These are phyloP conservation scores for Rhodotorula paludigena DNA, from an alignment of 768 basidiomycete genomes.

Conservation along the genomic window DNA sequence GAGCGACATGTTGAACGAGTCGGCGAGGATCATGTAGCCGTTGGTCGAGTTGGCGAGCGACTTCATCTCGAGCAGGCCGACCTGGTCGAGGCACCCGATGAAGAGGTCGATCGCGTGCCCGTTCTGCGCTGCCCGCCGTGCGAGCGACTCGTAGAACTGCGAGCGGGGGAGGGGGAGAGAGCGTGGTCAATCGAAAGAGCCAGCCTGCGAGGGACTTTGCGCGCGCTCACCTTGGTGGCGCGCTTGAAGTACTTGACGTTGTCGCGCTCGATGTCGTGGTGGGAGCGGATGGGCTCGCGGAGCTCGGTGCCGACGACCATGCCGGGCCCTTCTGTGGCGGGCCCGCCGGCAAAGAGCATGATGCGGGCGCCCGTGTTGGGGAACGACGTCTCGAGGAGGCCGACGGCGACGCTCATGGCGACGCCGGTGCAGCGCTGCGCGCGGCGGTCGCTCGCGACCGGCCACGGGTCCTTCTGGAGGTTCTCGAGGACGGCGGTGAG, in stretches of 20 bases:
- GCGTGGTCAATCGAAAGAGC: background rate
- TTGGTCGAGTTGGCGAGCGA: slow-evolving; percentile 91
- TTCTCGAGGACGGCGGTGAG: slow-evolving; percentile 86
- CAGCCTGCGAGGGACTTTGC: background rate
- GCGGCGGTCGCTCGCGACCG: slow-evolving; percentile 89
- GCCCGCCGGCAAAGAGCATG: slow-evolving; percentile 93
- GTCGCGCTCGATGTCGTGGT: slow-evolving; percentile 97
- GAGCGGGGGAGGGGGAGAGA: background rate
- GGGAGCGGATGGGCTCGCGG: slow-evolving; percentile 94
- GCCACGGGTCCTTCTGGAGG: slow-evolving; percentile 89
- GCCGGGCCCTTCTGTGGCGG: slow-evolving; percentile 92
- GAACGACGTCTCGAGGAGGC: slow-evolving; percentile 87
- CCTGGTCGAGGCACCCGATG: slow-evolving; percentile 95
- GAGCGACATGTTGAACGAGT: slow-evolving; percentile 94
- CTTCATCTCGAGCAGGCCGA: slow-evolving; percentile 97
- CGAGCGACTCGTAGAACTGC: slow-evolving; percentile 91
- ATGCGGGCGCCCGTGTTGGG: slow-evolving; percentile 93
- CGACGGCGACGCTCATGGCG: slow-evolving; percentile 86
- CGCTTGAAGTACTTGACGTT: slow-evolving; percentile 96
- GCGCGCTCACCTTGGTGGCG: slow-evolving; percentile 71
- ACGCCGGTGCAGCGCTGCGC: slow-evolving; percentile 91
- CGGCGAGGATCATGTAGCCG: slow-evolving; percentile 89
- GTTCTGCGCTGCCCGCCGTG: slow-evolving; percentile 85
- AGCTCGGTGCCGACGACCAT: slow-evolving; percentile 93
- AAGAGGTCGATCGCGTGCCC: slow-evolving; percentile 94